Conservation (phyloP, 306 rosid species). For the Medicago truncatula region MtrunA17r5.0-ANR NC_053049.1:46405501-46406000, state of each 20-base stretch:
- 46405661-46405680: conserved; percentile 98
- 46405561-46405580: conserved; percentile 97
- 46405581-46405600: conserved; percentile 99
- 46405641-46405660: conserved; percentile 98
- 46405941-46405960: conserved; percentile 94
- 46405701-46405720: conserved; percentile 94
- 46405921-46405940: conserved; percentile 97
- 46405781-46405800: neutral
- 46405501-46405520: conserved; percentile 99
- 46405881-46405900: conserved; percentile 95
- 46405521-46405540: conserved; percentile 99
- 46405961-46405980: conserved; percentile 97
- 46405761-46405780: neutral
- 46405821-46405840: neutral
- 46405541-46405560: conserved; percentile 92
- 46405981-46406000: conserved; percentile 99
- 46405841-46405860: conserved; percentile 73
- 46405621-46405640: conserved; percentile 99
- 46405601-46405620: conserved; percentile 97
- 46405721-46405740: conserved; percentile 98
- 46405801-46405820: neutral
- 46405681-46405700: conserved; percentile 98
- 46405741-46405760: conserved; percentile 67
- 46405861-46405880: conserved; percentile 92
- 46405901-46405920: conserved; percentile 96